Conservation (phyloP, 169 alveolate genomes). For the Plasmodium inui region DNA sequence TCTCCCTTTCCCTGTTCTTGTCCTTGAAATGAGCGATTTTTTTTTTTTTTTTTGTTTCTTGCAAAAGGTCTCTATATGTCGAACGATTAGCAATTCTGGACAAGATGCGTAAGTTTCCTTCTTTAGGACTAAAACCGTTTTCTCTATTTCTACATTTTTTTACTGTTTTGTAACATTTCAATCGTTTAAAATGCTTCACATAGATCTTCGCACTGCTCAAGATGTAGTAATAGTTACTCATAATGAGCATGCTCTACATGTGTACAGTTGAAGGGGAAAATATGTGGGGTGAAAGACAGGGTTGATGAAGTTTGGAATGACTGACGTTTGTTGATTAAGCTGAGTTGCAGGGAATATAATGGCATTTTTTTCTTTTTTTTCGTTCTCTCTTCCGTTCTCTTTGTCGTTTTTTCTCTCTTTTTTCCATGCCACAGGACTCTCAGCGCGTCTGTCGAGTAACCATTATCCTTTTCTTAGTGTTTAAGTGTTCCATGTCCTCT, state of each 20-base stretch:
- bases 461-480: neutral
- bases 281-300: neutral
- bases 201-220: constrained; percentile 15
- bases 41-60: neutral
- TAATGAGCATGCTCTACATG: constrained; percentile 23
- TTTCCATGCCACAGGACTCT: neutral
- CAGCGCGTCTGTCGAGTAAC: neutral
- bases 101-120: neutral
- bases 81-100: neutral
- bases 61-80: neutral
- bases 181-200: constrained; percentile 9
- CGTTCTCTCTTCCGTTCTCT: neutral
- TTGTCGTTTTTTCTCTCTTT: neutral
- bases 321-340: neutral
- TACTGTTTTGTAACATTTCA: constrained; percentile 4
- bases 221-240: constrained; percentile 14
- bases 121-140: neutral
- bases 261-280: neutral
- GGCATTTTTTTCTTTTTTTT: neutral
- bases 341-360: neutral
- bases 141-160: neutral
- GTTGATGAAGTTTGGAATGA: neutral
- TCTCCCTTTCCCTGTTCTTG: neutral
- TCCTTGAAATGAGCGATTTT: neutral
- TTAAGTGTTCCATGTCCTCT: neutral